These are phyloP conservation scores for Talaromyces borbonicus DNA, from an alignment of 495 filamentous ascomycete species.

Conservation along the genomic window DNA sequence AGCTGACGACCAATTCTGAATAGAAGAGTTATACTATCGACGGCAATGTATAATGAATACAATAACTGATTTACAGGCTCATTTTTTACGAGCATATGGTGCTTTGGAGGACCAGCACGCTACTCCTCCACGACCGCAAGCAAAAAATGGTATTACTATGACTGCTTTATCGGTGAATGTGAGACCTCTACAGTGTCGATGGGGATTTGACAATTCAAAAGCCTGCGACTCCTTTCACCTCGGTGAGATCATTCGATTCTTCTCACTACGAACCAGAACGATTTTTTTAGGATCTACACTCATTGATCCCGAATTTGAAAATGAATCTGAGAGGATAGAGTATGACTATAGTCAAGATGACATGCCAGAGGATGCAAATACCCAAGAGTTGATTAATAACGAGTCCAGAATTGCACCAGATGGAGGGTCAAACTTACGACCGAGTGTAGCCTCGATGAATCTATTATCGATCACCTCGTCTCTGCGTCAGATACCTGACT, in stretches of 20 bases:
- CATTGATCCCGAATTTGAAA: slow-evolving; percentile 29
- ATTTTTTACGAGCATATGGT: slow-evolving; percentile 61
- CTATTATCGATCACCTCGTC: slow-evolving; percentile 41
- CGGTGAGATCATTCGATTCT: slow-evolving; percentile 77
- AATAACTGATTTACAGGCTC: slow-evolving; percentile 61
- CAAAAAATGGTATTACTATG: slow-evolving; percentile 12
- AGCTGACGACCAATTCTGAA: slow-evolving; percentile 8
- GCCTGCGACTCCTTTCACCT: slow-evolving; percentile 82
- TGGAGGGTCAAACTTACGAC: neutral
- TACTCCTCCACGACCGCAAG: slow-evolving; percentile 5
- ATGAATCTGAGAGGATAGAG: slow-evolving; percentile 16
- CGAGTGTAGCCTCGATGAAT: slow-evolving; percentile 20
- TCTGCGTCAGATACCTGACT: slow-evolving; percentile 56
- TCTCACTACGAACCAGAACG: slow-evolving; percentile 40
- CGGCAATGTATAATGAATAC: slow-evolving; percentile 64
- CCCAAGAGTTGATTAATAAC: too few relatives aligned
- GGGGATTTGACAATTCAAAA: slow-evolving; percentile 62
- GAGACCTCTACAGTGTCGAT: slow-evolving; percentile 53
- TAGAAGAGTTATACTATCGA: slow-evolving; percentile 64
- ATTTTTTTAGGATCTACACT: slow-evolving; percentile 41
- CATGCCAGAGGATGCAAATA: neutral
- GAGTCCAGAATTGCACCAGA: too few relatives aligned
- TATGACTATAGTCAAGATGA: slow-evolving; percentile 6
- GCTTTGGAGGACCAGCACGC: slow-evolving; percentile 23
- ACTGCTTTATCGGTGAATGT: neutral